A percentile compares a stretch with the other conserved stretches of the same genome.
phyloP scores from a whole-genome alignment of 345 rosid genomes.

The Hirschfeldia incana region DNA sequence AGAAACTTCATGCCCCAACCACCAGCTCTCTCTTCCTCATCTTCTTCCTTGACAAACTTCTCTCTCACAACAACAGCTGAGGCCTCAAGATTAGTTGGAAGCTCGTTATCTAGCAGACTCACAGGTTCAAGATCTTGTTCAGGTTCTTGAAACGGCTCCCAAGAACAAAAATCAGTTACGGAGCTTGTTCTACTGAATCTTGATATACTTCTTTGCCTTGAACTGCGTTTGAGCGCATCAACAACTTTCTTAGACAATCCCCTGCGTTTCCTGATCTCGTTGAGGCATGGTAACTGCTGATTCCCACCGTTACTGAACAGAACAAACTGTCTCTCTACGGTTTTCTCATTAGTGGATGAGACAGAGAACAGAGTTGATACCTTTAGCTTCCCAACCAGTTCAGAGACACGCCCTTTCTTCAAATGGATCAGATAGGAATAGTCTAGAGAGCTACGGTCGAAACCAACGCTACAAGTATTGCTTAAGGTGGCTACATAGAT shows the following conservation, averaged over 20 bases:
- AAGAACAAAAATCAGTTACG: constrained; percentile 45
- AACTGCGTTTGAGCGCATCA: constrained; percentile 52
- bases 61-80: constrained; percentile 78
- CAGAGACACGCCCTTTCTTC: constrained; percentile 46
- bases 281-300: constrained; percentile 43
- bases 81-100: constrained; percentile 71
- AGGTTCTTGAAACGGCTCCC: constrained; percentile 51
- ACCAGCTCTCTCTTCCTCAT: constrained; percentile 45
- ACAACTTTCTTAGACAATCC: constrained; percentile 70
- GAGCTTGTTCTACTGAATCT: constrained; percentile 58
- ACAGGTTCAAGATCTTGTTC: constrained; percentile 41
- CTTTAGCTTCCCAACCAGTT: constrained; percentile 68
- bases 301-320: constrained; percentile 56
- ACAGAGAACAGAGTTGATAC: constrained; percentile 61
- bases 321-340: constrained; percentile 74
- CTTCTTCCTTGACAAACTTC: constrained; percentile 39
- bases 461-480: constrained; percentile 32
- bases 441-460: constrained; percentile 41
- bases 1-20: constrained; percentile 98
- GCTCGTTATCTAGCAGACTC: constrained; percentile 47
- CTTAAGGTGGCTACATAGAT: constrained; percentile 60
- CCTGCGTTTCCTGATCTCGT: constrained; percentile 46
- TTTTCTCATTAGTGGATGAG: constrained; percentile 49
- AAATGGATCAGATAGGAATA: constrained; percentile 61
- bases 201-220: constrained; percentile 63